Conservation (phyloP, 352 stramenopile genomes). For the Pseudoperonospora humuli region DNA sequence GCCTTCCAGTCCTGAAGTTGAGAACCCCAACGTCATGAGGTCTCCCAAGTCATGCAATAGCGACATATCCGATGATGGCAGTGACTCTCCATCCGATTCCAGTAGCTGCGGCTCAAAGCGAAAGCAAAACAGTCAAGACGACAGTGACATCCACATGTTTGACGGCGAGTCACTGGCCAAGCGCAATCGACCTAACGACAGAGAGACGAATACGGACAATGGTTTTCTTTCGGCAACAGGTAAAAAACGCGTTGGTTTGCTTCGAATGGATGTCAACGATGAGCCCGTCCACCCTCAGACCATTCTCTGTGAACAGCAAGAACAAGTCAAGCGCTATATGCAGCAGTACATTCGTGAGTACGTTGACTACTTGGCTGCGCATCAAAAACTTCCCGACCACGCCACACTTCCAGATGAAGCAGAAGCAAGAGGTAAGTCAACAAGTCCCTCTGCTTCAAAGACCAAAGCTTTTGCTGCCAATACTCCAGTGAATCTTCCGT, state of each 20-base stretch:
- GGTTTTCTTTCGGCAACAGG: neutral
- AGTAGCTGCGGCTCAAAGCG: constrained; percentile 32
- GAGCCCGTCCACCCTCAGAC: constrained; percentile 42
- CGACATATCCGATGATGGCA: constrained; percentile 50
- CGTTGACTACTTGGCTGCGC: constrained; percentile 38
- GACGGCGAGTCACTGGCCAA: constrained; percentile 28
- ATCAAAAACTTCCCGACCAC: constrained; percentile 5
- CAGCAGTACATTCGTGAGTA: constrained; percentile 58
- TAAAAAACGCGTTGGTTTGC: constrained; percentile 13
- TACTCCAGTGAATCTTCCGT: constrained; percentile 48
- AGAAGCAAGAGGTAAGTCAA: neutral
- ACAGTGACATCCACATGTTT: constrained; percentile 21
- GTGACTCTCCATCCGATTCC: constrained; percentile 43
- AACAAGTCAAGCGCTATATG: constrained; percentile 46
- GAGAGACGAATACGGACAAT: constrained; percentile 1
- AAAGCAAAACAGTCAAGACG: constrained; percentile 32
- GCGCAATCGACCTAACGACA: constrained; percentile 3
- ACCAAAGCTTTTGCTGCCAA: constrained; percentile 6
- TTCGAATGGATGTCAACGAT: constrained; percentile 36
- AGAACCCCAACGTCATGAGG: constrained; percentile 27
- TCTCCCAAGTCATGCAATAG: constrained; percentile 58
- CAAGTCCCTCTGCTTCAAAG: neutral
- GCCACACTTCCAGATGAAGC: neutral
- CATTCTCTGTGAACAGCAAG: constrained; percentile 41
- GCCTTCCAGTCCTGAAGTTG: constrained; percentile 6